Evolutionary conservation across 768 basidiomycete genomes (phyloP).

Genomic region (Tephrocybe sp.): DNA sequence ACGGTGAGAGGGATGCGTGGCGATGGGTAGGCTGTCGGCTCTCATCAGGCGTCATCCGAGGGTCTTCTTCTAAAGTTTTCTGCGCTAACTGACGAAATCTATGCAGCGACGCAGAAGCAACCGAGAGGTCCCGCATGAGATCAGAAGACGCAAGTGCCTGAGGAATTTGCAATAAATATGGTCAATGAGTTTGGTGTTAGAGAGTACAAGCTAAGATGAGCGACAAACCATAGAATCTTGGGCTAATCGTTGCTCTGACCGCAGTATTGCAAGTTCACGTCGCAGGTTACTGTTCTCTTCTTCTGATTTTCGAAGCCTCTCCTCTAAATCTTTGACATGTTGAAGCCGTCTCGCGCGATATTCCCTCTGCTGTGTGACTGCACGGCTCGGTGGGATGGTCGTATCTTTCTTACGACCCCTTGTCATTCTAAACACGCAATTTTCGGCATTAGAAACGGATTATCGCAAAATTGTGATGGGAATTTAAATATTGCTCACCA

Average conservation of each 20-base stretch:
- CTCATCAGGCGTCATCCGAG: background rate
- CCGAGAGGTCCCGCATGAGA: background rate
- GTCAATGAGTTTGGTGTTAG: background rate
- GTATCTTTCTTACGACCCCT: slow-evolving; percentile 64
- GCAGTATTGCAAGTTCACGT: slow-evolving; percentile 43
- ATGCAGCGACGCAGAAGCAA: background rate
- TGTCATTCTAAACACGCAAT: slow-evolving; percentile 42
- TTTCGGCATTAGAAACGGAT: too few relatives aligned
- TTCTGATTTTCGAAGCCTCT: slow-evolving; percentile 47
- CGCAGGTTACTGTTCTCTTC: slow-evolving; percentile 50
- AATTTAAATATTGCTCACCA: too few relatives aligned
- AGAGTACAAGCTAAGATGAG: too few relatives aligned
- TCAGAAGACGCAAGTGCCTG: background rate
- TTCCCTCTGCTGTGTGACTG: slow-evolving; percentile 59
- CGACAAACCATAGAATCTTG: background rate
- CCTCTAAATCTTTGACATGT: slow-evolving; percentile 54
- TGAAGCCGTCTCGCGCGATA: slow-evolving; percentile 59
- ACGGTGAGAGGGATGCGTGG: too few relatives aligned
- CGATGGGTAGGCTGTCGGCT: background rate
- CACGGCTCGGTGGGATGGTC: slow-evolving; percentile 55
- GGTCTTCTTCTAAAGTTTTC: too few relatives aligned
- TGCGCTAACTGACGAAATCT: background rate
- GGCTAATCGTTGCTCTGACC: slow-evolving; percentile 24
- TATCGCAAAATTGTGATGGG: too few relatives aligned
- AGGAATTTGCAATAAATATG: background rate